Evolutionary conservation across 2,329 filamentous ascomycete species (phyloP), one percentile per base, ranked within the genome.

Genomic region (Fusarium sterilihyphosum): DNA sequence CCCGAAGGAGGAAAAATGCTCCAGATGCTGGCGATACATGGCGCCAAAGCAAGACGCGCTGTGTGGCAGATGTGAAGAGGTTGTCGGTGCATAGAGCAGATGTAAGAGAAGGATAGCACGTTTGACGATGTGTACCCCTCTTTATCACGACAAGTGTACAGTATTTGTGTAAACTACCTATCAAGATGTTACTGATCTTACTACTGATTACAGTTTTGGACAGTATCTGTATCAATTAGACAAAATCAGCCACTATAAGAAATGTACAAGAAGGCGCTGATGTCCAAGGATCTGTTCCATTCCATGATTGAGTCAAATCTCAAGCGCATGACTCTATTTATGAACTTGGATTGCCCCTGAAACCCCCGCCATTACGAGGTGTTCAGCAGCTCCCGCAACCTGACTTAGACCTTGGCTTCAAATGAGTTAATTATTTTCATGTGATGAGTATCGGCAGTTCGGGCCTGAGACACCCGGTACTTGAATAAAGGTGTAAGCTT

Each of bases 11-110:
- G 83, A 87, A 53, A 99, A 98, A 82, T 99, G 96, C 81, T 87
- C 90, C 2, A 88, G 96, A 58, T 99, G 96, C 84, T 99, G 96
- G 96, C 90, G 93, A 71, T 97, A 94, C 81, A 87, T 93, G 31
- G 91, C 93, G n/a, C 85, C 88, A n/a, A 83, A 83, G 54, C 87
- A 92, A 75, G 90, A 93, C 24, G 82, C 85, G 44, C 84, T 97
- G 24, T 98, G 96, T 82, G 83, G 82, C 56, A 86, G 94, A 79
- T 98, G 96, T 81, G 90, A 92, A 37, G 88, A 90, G 18, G 89
- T 92, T 41, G 88, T 96, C 43, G 65, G 72, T 44, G 67, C 67
- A 58, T 50, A 68, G 31, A 68, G 46, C 67, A 47, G 38, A 50
- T 14, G 35, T 38, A 61, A 56, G 38, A 70, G 38, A 44, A 60